Evolutionary conservation across 805 yeast species (phyloP).

Genomic region (Kodamaea kaohsiungensis): DNA sequence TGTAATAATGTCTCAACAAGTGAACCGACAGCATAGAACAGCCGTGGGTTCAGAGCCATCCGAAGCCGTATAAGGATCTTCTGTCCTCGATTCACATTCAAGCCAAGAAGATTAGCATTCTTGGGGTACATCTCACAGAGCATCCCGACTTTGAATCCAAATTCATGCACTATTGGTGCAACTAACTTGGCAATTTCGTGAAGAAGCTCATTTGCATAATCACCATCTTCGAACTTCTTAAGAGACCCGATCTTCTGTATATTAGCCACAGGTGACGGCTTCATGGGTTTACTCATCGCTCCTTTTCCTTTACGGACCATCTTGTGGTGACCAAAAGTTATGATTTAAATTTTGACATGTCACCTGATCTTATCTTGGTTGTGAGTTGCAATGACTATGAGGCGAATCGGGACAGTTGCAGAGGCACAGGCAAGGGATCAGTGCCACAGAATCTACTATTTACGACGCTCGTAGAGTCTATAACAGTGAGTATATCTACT

Average conservation of each 20-base stretch:
- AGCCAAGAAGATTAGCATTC: constrained; percentile 63
- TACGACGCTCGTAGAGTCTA: too few species aligned
- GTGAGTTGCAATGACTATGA: neutral
- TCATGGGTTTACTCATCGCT: constrained; percentile 11
- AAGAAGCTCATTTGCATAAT: constrained; percentile 49
- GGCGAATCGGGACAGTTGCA: too few species aligned
- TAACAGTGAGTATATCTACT: too few species aligned
- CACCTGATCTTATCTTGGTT: constrained; percentile 7
- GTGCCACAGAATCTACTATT: too few species aligned
- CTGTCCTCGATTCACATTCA: constrained; percentile 77
- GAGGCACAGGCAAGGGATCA: too few species aligned
- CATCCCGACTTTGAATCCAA: constrained; percentile 62
- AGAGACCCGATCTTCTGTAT: constrained; percentile 40
- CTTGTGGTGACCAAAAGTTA: constrained; percentile 3
- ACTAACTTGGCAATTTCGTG: constrained; percentile 70
- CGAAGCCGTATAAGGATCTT: constrained; percentile 74
- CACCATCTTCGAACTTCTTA: constrained; percentile 36
- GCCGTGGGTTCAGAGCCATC: constrained; percentile 48
- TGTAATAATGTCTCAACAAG: constrained; percentile 84
- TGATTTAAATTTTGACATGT: neutral
- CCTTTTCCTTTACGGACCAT: constrained; percentile 13
- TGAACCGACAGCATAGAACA: constrained; percentile 64
- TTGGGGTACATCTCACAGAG: constrained; percentile 84
- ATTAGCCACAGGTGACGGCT: constrained; percentile 38
- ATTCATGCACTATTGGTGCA: constrained; percentile 75